phyloP scores from a whole-genome alignment of 164 flowering plant genomes.

The Nymphaea colorata region DNA sequence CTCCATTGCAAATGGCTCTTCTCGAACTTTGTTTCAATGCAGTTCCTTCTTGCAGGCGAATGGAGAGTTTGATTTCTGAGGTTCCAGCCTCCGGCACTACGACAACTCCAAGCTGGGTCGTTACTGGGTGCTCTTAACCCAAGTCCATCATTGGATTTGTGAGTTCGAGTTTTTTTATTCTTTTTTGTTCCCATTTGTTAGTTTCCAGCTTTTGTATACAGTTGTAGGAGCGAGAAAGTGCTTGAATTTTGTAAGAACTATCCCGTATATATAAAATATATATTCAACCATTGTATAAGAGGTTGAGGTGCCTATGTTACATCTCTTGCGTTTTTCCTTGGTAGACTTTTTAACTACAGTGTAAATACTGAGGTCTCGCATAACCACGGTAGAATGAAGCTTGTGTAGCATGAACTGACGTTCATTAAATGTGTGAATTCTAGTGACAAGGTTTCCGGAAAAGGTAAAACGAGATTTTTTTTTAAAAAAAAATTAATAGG shows the following conservation, averaged over 20 bases:
- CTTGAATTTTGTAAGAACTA: neutral
- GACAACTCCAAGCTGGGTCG: neutral
- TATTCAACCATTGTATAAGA: neutral
- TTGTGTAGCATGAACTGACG: no score
- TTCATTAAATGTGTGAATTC: no score
- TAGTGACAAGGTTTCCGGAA: no score
- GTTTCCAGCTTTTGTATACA: neutral
- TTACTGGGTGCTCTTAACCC: neutral
- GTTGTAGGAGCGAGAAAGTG: neutral
- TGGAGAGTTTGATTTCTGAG: conserved; percentile 7
- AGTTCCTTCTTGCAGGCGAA: neutral
- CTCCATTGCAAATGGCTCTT: no score
- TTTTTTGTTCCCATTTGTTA: neutral
- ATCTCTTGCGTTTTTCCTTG: no score
- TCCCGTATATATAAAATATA: neutral
- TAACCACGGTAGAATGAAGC: no score
- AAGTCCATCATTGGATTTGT: neutral
- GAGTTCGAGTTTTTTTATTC: neutral
- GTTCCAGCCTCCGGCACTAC: neutral
- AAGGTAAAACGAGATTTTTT: no score
- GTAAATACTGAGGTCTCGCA: no score
- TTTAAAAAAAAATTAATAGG: no score
- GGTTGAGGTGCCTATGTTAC: neutral
- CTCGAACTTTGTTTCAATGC: no score
- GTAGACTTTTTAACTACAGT: no score